Percentiles rank a stretch among this genome's conserved stretches.
Conservation (phyloP, 1,139 yeast species). For the Candida buenavistaensis region DNA sequence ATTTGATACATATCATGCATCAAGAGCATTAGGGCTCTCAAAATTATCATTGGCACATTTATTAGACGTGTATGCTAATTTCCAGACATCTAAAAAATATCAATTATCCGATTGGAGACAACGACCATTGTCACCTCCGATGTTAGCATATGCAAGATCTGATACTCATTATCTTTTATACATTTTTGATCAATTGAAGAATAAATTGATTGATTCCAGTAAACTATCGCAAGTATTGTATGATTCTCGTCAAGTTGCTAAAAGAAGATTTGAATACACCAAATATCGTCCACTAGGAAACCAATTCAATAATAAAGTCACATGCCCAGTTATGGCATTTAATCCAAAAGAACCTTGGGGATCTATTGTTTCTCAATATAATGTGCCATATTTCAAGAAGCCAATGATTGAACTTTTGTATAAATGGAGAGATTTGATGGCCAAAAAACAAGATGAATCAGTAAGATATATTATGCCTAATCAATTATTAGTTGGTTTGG, state of each 20-base stretch:
- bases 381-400: conserved; percentile 56
- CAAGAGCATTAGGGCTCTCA: conserved; percentile 74
- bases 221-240: conserved; percentile 54
- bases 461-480: conserved; percentile 82
- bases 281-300: conserved; percentile 51
- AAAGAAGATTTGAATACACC: conserved; percentile 76
- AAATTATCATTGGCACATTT: conserved; percentile 83
- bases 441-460: conserved; percentile 81
- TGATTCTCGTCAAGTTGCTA: conserved; percentile 80
- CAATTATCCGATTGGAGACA: conserved; percentile 97
- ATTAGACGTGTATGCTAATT: conserved; percentile 76
- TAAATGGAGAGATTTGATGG: conserved; percentile 80
- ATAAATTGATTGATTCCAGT: conserved; percentile 50
- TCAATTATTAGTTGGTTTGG: conserved; percentile 67
- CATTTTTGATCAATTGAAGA: conserved; percentile 75
- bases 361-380: conserved; percentile 62
- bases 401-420: conserved; percentile 62
- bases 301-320: conserved; percentile 30
- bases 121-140: conserved; percentile 76
- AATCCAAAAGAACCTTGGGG: conserved; percentile 58
- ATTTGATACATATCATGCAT: conserved; percentile 92
- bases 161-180: conserved; percentile 90
- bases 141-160: conserved; percentile 87
- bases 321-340: conserved; percentile 50
- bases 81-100: conserved; percentile 89